phyloP scores from a whole-genome alignment of 2,329 filamentous ascomycete species.

The Neofusicoccum parvum region DNA sequence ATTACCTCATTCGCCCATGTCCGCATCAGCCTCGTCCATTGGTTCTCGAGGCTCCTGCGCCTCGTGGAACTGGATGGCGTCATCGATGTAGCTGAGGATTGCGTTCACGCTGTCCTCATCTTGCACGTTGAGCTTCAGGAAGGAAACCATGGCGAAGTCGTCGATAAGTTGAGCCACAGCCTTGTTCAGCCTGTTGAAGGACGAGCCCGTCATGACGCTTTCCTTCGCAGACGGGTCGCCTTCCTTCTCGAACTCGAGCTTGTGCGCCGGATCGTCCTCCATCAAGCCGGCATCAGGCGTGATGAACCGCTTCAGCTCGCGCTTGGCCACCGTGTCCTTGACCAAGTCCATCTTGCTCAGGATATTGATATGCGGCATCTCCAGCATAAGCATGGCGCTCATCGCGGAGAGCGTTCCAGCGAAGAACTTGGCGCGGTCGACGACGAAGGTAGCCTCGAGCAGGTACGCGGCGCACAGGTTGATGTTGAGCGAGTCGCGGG shows the following conservation, averaged over 20 bases:
- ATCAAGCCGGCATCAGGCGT: constrained; percentile 82
- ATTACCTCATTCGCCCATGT: constrained; percentile 37
- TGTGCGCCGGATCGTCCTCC: constrained; percentile 71
- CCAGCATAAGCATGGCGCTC: constrained; percentile 98
- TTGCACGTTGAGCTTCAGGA: constrained; percentile 83
- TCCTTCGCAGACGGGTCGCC: constrained; percentile 65
- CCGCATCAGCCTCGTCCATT: constrained; percentile 56
- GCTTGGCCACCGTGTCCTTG: constrained; percentile 83
- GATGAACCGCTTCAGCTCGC: constrained; percentile 86
- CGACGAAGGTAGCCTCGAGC: constrained; percentile 91
- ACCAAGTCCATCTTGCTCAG: constrained; percentile 97
- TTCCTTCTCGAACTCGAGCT: constrained; percentile 25
- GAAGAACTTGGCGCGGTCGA: constrained; percentile 97
- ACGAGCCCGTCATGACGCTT: constrained; percentile 75
- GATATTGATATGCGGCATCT: constrained; percentile 94
- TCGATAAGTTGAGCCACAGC: constrained; percentile 92
- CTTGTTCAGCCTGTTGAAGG: constrained; percentile 80
- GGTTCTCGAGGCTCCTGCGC: constrained; percentile 89
- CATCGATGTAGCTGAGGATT: constrained; percentile 89
- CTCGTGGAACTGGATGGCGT: constrained; percentile 91
- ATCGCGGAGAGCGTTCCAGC: constrained; percentile 93
- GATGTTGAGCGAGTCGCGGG: constrained; percentile 81
- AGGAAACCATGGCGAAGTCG: constrained; percentile 97
- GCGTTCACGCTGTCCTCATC: constrained; percentile 88
- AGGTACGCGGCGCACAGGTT: constrained; percentile 92